Evolutionary conservation across 2,329 filamentous ascomycete genomes (phyloP), one percentile per base, ranked within the genome.

Genomic region (Colletotrichum sp.): DNA sequence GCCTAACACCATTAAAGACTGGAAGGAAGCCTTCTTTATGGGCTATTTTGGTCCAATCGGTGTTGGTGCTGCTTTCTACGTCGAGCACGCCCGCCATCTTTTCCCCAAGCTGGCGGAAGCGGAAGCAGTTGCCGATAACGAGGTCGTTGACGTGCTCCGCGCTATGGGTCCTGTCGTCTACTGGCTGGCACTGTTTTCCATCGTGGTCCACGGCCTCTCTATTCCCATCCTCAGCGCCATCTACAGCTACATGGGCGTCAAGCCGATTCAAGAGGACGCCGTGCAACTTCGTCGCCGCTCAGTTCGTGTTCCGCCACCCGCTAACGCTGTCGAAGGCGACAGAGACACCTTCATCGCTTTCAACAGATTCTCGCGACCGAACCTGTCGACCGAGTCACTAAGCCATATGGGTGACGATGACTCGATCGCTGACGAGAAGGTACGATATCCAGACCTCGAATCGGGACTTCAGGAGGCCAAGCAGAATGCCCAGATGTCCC

Each of bases 21-120:
- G 87, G 85, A 90, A 88, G 78, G 90, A 92, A 75, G 91, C 90
- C 0, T 79, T 92, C 0, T 92, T 92, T 74, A 90, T 92, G 89
- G 91, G 91, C 0, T 91, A 92, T 75, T 96, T 96, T 79, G 94
- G 94, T 0, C 94, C 94, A 0, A 95, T 96, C 63, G 94, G 94
- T 3, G 93, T 95, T 11, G 93, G 92, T 25, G 94, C 94, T 1
- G 89, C 95, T 28, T 96, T 95, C 82, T 96, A 96, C 82, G 88
- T 96, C 16, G 85, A 88, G 78, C 87, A 88, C 73, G 84, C 85
- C 3, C 82, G 82, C 9, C 82, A 87, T 13, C 79, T 89, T 6
- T 87, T 88, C 72, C 86, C 86, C 0, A 73, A 82, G 7, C 73
- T 81, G 0, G 82, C 80, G 30, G 72, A 83, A 3, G 84, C 82